Conservation (phyloP, 345 rosid species). For the Lepidium sativum region DNA sequence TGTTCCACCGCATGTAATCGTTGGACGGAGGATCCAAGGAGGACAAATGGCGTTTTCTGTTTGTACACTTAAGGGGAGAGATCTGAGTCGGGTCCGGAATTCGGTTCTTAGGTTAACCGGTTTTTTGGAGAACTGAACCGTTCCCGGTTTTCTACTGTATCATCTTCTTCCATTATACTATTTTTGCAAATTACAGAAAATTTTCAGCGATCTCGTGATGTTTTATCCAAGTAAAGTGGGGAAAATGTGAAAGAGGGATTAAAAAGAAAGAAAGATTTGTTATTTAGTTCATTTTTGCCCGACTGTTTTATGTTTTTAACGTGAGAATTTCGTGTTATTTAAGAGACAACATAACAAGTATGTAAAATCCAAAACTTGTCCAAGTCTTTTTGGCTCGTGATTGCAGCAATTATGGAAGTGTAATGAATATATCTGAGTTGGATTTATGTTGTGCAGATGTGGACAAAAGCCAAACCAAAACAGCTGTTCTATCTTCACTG, state of each 20-base stretch:
- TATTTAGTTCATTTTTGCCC: background rate
- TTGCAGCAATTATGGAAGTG: background rate
- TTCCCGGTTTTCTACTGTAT: slow-evolving; percentile 1
- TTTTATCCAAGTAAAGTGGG: background rate
- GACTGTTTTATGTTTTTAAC: background rate
- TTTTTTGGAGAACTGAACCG: slow-evolving; percentile 19
- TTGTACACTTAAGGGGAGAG: slow-evolving; percentile 23
- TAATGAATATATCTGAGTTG: background rate
- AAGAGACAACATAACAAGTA: background rate
- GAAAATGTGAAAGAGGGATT: background rate
- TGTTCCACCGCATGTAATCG: slow-evolving; percentile 31
- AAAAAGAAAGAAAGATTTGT: background rate
- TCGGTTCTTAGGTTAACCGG: slow-evolving; percentile 29
- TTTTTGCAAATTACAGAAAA: background rate
- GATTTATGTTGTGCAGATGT: background rate
- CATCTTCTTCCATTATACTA: background rate
- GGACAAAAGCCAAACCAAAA: slow-evolving; percentile 12
- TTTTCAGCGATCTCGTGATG: background rate
- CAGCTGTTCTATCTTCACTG: slow-evolving; percentile 9
- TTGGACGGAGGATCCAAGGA: slow-evolving; percentile 23
- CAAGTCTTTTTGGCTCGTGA: background rate
- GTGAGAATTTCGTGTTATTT: background rate
- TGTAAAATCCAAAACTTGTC: background rate
- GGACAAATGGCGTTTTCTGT: slow-evolving; percentile 25
- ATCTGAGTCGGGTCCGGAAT: slow-evolving; percentile 21